These are phyloP conservation scores for Alnus glutinosa DNA, from an alignment of 306 rosid genomes.

Conservation along the genomic window DNA sequence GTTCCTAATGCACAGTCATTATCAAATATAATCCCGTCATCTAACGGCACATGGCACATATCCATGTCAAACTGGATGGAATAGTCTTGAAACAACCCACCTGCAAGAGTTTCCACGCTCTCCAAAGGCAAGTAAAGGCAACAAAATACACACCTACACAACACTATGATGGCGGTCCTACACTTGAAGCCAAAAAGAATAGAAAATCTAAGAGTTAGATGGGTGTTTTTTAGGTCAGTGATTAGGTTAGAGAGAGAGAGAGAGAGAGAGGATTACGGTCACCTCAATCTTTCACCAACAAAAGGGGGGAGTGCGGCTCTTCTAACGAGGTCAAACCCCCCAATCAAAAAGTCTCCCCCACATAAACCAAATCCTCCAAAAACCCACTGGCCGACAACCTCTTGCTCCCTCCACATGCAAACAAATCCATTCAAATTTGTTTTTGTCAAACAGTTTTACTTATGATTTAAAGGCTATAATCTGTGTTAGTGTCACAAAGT, in stretches of 20 bases:
- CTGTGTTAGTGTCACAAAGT: too few species aligned
- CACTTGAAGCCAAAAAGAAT: conserved; percentile 26
- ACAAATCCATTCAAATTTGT: conserved; percentile 17
- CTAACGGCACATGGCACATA: too few species aligned
- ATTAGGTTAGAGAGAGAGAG: conserved; percentile 16
- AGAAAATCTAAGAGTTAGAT: conserved; percentile 10
- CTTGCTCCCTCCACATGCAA: conserved; percentile 62
- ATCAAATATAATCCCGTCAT: too few species aligned
- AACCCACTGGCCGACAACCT: conserved; percentile 54
- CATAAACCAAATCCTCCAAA: conserved; percentile 33
- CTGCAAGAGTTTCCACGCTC: too few species aligned
- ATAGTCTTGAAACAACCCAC: too few species aligned
- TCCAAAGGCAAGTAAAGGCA: too few species aligned
- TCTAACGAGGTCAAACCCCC: conserved; percentile 60
- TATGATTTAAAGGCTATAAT: too few species aligned
- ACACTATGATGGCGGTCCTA: background rate
- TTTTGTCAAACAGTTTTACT: conserved; percentile 2
- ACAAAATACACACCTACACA: background rate
- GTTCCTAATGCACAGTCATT: too few species aligned
- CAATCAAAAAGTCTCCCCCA: conserved; percentile 37
- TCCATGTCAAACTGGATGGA: too few species aligned
- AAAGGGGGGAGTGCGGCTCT: conserved; percentile 36
- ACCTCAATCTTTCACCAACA: conserved; percentile 25
- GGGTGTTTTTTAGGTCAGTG: conserved; percentile 25
- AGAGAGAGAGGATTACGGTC: conserved; percentile 19